phyloP scores from a whole-genome alignment of 169 alveolate genomes.

The Cryptosporidium sp. region DNA sequence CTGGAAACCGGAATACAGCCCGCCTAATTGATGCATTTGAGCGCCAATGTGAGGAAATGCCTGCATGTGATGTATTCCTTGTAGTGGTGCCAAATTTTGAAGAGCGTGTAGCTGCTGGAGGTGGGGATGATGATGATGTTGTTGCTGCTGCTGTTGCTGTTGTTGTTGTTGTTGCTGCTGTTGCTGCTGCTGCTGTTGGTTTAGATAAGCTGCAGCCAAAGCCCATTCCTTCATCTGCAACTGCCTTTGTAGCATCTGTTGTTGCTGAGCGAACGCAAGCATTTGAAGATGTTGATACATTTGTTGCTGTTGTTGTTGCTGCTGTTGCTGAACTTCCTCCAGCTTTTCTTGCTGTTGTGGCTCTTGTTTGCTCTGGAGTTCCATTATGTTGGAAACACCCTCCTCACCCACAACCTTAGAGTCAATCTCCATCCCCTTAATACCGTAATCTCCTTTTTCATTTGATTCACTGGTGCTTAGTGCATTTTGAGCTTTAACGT shows the following conservation, averaged over 20 bases:
- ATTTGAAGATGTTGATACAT: slow-evolving; percentile 39
- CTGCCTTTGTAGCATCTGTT: slow-evolving; percentile 62
- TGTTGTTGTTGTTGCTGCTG: slow-evolving; percentile 48
- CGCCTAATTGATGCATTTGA: background rate
- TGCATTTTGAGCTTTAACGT: background rate
- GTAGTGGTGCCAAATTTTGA: slow-evolving; percentile 14
- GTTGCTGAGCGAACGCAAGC: slow-evolving; percentile 48
- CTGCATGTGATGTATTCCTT: slow-evolving; percentile 2
- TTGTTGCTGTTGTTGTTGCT: slow-evolving; percentile 23
- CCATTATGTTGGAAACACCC: background rate
- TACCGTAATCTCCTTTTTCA: background rate
- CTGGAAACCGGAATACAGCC: slow-evolving; percentile 22
- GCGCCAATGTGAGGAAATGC: slow-evolving; percentile 4
- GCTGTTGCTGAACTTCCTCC: background rate
- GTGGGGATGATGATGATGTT: slow-evolving; percentile 12
- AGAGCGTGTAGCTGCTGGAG: slow-evolving; percentile 10
- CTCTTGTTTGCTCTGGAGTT: background rate
- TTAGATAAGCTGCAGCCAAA: slow-evolving; percentile 16
- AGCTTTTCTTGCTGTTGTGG: background rate
- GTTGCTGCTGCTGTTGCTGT: slow-evolving; percentile 1
- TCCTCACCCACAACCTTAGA: background rate
- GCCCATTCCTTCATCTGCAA: slow-evolving; percentile 64
- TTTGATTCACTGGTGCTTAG: background rate
- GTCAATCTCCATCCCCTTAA: background rate
- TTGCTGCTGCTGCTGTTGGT: slow-evolving; percentile 59